Conservation (phyloP, 106 monocot genomes). For the Dendrobium officinale region DNA sequence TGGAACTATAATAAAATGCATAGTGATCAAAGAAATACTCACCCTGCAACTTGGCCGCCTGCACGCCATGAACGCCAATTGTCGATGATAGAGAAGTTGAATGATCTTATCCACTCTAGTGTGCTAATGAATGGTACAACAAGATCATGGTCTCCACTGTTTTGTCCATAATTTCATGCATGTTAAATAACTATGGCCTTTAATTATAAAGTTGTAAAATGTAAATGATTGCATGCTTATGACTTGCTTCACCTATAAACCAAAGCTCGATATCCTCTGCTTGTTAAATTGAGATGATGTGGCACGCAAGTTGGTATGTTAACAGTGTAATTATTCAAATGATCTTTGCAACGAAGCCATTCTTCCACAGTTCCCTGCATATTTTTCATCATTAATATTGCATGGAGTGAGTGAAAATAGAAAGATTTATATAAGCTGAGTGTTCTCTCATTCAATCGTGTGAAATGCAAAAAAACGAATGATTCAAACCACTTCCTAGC, state of each 20-base stretch:
- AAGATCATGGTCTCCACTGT: slow-evolving; percentile 16
- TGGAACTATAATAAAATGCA: too few species aligned
- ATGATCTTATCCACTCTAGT: slow-evolving; percentile 9
- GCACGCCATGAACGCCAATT: slow-evolving; percentile 24
- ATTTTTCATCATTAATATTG: too few species aligned
- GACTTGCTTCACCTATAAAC: slow-evolving; percentile 9
- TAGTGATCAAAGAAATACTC: too few species aligned
- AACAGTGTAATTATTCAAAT: not conserved
- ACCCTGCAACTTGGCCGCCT: slow-evolving; percentile 39
- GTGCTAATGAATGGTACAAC: slow-evolving; percentile 1
- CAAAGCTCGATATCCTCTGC: slow-evolving; percentile 14
- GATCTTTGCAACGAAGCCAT: not conserved
- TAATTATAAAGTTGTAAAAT: not conserved
- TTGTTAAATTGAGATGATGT: slow-evolving; percentile 10
- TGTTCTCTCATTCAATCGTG: too few species aligned
- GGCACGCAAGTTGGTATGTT: slow-evolving; percentile 1
- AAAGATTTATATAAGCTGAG: too few species aligned
- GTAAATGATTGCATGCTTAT: not conserved
- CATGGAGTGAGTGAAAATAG: too few species aligned
- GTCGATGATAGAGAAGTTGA: slow-evolving; percentile 11
- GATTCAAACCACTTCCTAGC: too few species aligned
- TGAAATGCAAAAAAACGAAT: too few species aligned
- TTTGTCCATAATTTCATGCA: not conserved
- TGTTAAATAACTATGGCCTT: not conserved
- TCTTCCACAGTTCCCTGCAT: not conserved